These are phyloP conservation scores for Carex pumila DNA, from an alignment of 176 grass and related monocot genomes.

Conservation along the genomic window DNA sequence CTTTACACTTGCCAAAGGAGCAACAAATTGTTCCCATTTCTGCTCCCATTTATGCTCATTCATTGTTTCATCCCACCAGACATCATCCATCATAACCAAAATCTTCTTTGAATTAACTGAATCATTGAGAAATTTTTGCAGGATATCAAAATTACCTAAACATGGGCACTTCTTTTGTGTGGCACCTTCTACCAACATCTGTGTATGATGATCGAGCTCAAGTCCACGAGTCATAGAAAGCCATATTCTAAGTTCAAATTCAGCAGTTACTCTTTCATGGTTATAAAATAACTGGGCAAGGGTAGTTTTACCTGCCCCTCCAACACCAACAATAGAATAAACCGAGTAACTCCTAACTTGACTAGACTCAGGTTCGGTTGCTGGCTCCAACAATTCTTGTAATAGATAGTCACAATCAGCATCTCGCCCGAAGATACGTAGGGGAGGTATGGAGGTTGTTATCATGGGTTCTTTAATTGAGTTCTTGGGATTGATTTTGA, in stretches of 20 bases:
- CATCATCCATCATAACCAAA: no score
- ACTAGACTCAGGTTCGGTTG: not conserved
- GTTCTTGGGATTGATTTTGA: not conserved
- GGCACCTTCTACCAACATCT: no score
- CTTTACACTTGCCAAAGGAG: no score
- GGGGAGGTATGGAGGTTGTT: not conserved
- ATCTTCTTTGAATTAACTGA: no score
- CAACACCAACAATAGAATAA: not conserved
- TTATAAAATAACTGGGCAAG: not conserved
- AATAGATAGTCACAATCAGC: not conserved
- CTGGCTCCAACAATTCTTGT: not conserved
- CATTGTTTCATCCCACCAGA: no score
- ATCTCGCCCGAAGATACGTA: not conserved
- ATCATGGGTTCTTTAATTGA: not conserved
- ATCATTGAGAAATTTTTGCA: no score
- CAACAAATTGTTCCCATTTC: no score
- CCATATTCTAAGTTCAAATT: slow-evolving; percentile 1
- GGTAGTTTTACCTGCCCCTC: slow-evolving; percentile 5
- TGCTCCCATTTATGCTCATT: no score
- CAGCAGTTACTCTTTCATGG: not conserved
- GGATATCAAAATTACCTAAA: no score
- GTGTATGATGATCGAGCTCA: not conserved
- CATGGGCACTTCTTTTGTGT: no score
- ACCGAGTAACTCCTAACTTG: not conserved
- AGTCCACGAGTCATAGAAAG: not conserved